Evolutionary conservation across 148 eudicot species (phyloP), one percentile per base, ranked within the genome.

Genomic region (Pharnaceum exiguum): DNA sequence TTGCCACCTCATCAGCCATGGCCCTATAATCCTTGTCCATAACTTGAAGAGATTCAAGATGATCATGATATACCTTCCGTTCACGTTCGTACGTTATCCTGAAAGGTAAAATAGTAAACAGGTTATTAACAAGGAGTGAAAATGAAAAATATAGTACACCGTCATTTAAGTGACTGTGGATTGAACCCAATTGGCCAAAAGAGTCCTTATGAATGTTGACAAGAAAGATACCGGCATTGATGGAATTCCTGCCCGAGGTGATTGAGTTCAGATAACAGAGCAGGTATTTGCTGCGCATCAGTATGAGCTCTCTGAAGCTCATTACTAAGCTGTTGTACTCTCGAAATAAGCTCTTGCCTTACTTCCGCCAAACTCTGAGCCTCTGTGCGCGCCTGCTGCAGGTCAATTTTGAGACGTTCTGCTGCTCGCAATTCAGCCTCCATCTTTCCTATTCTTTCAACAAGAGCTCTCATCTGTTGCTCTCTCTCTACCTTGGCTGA

Each of bases 11-110:
- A 46, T 69, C 82, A 6, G 89, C 81, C 99, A 94, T 94, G 65
- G 79, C 76, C 63, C 75, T 70, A 63, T 94, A 94, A 67, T 89
- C 88, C 83, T 82, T 86, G 55, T 89, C 99, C 99, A 94, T 94
- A 77, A 71, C 86, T 74, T 94, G 89, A 59, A 94, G 96, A 51
- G 96, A 83, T 71, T 85, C 99, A 39, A 89, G 82, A 70, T 94
- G 99, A 50, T 94, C 99, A 32, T 46, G 75, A 65, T 83, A 94
- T 43, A 89, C 68, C 67, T 89, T 94, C 83, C 79, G 83, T 79
- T 94, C 99, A 69, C 77, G 88, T 37, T 89, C 99, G 73, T 79
- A 94, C n/a, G 90, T 86, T 52, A 78, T 82, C 85, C 99, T 94
- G 86, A 46, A 45, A 19, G 50, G 21, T 52, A 30, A 27, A 59